Evolutionary conservation across 108 stramenopile species (phyloP).

Genomic region (Skeletonema marinoi): DNA sequence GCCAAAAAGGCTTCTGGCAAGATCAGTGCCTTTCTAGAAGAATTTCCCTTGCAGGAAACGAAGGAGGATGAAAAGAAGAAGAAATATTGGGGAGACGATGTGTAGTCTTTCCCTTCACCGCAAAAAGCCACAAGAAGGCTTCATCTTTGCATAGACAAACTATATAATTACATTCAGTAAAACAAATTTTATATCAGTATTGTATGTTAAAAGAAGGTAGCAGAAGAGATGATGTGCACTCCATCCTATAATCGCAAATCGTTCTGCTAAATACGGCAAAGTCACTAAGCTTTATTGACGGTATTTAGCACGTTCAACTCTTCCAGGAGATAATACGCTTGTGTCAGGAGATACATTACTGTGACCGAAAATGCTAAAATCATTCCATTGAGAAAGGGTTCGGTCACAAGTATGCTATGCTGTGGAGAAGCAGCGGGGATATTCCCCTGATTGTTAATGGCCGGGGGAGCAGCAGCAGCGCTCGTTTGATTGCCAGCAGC

Average conservation of each 20-base stretch:
- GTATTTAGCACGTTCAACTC: slow-evolving; percentile 5
- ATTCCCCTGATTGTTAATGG: not conserved
- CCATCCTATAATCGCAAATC: slow-evolving; percentile 3
- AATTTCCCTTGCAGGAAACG: slow-evolving; percentile 35
- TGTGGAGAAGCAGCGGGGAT: not conserved
- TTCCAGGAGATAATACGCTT: slow-evolving; percentile 31
- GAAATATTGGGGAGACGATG: slow-evolving; percentile 52
- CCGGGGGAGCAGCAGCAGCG: not conserved
- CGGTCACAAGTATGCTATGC: slow-evolving; percentile 17
- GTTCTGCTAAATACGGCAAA: no score
- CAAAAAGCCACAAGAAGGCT: not conserved
- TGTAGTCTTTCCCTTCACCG: not conserved
- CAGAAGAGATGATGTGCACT: not conserved
- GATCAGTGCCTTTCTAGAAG: slow-evolving; percentile 25
- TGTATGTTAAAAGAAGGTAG: not conserved
- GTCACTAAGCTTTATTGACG: no score
- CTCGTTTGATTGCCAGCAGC: not conserved
- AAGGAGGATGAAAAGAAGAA: slow-evolving; percentile 29
- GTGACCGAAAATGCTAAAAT: slow-evolving; percentile 29
- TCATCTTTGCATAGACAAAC: not conserved
- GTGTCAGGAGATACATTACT: slow-evolving; percentile 22
- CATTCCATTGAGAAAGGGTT: slow-evolving; percentile 39
- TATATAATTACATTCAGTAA: not conserved
- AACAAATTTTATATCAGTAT: slow-evolving; percentile 3
- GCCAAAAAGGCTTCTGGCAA: slow-evolving; percentile 21